A percentile compares a stretch with the other conserved stretches of the same genome.
Evolutionary conservation across 1,284 basidiomycete genomes (phyloP).

Genomic region (Cutaneotrichosporon cavernicola): DNA sequence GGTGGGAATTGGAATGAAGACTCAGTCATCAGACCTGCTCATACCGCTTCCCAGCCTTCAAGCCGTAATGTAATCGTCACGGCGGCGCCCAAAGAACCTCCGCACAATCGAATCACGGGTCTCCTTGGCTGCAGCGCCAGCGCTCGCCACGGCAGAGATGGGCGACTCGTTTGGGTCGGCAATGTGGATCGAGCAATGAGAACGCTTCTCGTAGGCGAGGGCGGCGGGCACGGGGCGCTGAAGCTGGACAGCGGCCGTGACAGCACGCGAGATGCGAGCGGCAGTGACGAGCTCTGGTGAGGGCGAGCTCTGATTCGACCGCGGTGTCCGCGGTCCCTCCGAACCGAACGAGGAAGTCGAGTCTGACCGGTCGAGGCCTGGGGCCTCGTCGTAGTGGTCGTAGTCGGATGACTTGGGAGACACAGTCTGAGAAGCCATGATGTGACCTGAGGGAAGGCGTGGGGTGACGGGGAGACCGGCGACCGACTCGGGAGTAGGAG

Average conservation of each 20-base stretch:
- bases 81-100: constrained; percentile 21
- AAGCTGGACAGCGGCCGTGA: background rate
- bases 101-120: constrained; percentile 21
- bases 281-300: background rate
- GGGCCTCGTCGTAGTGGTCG: constrained; percentile 22
- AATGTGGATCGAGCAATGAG: constrained; percentile 5
- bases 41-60: background rate
- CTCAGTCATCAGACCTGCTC: background rate
- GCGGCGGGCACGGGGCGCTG: constrained; percentile 9
- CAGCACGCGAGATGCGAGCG: constrained; percentile 2
- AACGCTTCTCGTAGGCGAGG: constrained; percentile 1
- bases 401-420: background rate
- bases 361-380: constrained; percentile 51
- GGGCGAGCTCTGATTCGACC: constrained; percentile 9
- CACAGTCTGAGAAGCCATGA: constrained; percentile 8
- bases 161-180: constrained; percentile 8
- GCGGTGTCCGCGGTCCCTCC: constrained; percentile 42
- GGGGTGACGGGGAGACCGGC: constrained; percentile 40
- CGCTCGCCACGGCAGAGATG: constrained; percentile 4
- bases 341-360: constrained; percentile 52
- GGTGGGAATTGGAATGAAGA: background rate
- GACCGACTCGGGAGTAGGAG: constrained; percentile 30
- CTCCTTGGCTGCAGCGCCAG: constrained; percentile 9
- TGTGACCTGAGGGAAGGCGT: constrained; percentile 22
- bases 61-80: constrained; percentile 4